A percentile compares a stretch with the other conserved stretches of the same genome.
These are phyloP conservation scores for Aegilops umbellulata DNA, from an alignment of 176 grass and related monocot species.

Conservation along the genomic window DNA sequence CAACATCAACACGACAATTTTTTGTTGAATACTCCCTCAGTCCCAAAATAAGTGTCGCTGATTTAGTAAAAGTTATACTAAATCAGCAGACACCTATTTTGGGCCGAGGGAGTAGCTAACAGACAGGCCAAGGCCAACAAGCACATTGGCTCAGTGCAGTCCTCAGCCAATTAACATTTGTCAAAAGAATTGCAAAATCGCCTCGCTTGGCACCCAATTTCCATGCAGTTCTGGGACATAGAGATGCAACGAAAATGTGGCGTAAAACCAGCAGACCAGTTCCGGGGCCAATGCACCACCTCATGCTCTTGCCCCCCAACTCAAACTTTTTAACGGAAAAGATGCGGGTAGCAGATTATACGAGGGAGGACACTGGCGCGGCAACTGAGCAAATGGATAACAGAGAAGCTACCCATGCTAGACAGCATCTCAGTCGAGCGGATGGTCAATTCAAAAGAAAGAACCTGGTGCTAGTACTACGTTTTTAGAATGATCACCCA, in stretches of 20 bases:
- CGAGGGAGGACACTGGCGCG: neutral
- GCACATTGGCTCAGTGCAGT: neutral
- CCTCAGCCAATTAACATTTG: neutral
- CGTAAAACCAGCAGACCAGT: too few relatives aligned
- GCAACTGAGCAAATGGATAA: neutral
- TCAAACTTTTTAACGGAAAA: neutral
- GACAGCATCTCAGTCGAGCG: neutral
- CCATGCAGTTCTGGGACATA: neutral
- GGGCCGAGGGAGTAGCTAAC: too few relatives aligned
- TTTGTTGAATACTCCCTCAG: too few relatives aligned
- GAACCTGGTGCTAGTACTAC: neutral
- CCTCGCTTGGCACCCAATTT: neutral
- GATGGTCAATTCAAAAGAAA: neutral
- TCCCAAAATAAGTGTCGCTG: too few relatives aligned
- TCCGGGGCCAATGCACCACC: neutral
- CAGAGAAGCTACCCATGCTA: neutral
- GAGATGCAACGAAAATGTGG: neutral
- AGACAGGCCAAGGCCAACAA: neutral
- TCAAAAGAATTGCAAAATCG: slow-evolving; percentile 7
- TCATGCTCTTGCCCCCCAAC: neutral
- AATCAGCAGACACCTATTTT: too few relatives aligned
- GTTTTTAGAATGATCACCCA: too few relatives aligned
- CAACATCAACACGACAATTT: too few relatives aligned
- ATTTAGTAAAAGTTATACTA: too few relatives aligned
- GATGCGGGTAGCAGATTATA: neutral